Base-by-base conservation (phyloP, 495 filamentous ascomycete genomes). In the Aspergillus coremiiformis region DNA sequence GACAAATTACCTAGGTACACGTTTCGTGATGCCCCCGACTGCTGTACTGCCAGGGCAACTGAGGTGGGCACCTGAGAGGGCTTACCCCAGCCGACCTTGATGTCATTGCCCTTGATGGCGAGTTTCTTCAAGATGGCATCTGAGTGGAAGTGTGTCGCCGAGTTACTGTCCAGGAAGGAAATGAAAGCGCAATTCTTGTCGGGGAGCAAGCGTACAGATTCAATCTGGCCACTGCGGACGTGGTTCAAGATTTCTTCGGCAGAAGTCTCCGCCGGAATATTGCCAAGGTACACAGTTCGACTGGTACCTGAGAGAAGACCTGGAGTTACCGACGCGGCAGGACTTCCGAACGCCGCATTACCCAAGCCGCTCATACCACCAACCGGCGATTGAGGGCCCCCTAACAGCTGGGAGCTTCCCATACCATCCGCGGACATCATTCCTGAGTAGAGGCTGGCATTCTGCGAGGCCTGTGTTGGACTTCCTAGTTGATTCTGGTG, bases 171-270 rank as follows among this genome's bases (percentile, higher is more conserved):
- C 56, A 97, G 76, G 72, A 98, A 98, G 11, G 93, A 98, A 63
- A 98, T 98, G 75, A 98, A 98, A 53, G 93, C 93, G 69, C 93
- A 98, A 76, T 97, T 98, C 87, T 97, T 98, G 72, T 98, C 93
- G 15, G 91, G 89, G 30, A 98, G 80, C 56, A 97, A 78, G 55
- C 93, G 84, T 32, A 97, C 93, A 21, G 94, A 97, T 74, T 98
- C 93, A 67, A 98, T 98, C 61, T 96, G 94, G 29, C 93, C 93
- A 68, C 94, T 97, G 44, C 93, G 84, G 45, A 98, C 93, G 64
- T 98, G 93, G 55, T 92, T 88, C 44, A 98, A 77, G 59, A 98
- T 96, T 72, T 98, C 93, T 74, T 98, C 93, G 19, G 94, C 94
- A 30, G 87, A 84, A n/a, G 93, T 97, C 75, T 98, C 93, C 19